A percentile compares a stretch with the other conserved stretches of the same genome.
Evolutionary conservation across 345 rosid species (phyloP).

Genomic region (Passiflora organensis): DNA sequence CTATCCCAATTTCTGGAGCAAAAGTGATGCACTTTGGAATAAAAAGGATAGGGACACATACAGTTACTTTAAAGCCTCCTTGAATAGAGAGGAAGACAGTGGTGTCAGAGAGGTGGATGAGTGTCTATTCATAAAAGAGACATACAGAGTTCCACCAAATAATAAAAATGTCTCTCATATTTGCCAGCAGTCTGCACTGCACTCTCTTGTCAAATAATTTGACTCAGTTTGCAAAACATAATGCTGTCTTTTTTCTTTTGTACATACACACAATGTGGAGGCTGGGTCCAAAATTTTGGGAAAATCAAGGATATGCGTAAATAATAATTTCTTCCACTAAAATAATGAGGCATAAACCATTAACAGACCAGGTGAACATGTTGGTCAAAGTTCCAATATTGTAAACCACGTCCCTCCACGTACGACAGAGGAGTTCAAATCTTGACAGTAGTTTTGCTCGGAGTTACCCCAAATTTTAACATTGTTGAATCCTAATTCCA

Average conservation of each 20-base stretch:
- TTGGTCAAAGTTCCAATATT: not conserved
- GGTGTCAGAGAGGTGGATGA: conserved; percentile 14
- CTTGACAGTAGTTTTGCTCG: too few relatives aligned
- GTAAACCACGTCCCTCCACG: not conserved
- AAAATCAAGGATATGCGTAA: conserved; percentile 2
- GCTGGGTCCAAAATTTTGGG: conserved; percentile 7
- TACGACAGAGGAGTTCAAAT: too few relatives aligned
- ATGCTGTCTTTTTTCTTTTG: not conserved
- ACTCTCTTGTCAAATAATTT: conserved; percentile 6
- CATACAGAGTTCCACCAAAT: not conserved
- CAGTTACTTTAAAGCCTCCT: conserved; percentile 14
- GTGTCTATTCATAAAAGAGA: conserved; percentile 3
- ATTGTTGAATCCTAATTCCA: too few relatives aligned
- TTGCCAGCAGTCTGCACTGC: not conserved
- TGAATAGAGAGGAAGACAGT: conserved; percentile 14
- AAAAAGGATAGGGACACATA: conserved; percentile 17
- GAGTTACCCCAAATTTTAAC: too few relatives aligned
- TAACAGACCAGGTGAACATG: not conserved
- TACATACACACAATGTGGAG: not conserved
- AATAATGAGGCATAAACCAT: not conserved
- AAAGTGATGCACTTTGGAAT: conserved; percentile 15
- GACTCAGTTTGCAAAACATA: too few relatives aligned
- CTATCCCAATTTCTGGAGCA: conserved; percentile 17
- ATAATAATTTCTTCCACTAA: not conserved
- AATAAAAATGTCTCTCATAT: not conserved